Conservation (phyloP, 2,329 filamentous ascomycete genomes). For the Colletotrichum sp. region DNA sequence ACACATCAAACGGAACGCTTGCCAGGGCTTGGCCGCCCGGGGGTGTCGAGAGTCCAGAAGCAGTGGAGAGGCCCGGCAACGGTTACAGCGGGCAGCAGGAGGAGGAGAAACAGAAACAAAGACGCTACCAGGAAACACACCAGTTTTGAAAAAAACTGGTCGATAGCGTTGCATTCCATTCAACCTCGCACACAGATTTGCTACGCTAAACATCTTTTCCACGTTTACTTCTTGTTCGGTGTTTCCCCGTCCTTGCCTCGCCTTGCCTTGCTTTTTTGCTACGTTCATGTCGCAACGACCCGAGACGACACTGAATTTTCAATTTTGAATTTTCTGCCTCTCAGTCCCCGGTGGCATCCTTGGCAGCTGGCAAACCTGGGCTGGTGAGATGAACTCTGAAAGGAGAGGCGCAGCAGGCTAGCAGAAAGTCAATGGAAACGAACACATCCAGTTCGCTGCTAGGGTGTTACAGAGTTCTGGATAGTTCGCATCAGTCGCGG, state of each 20-base stretch:
- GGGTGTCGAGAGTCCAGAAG: not conserved
- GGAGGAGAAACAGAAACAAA: slow-evolving; percentile 18
- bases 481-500: slow-evolving; percentile 11
- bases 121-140: not conserved
- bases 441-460: slow-evolving; percentile 17
- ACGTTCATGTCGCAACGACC: not conserved
- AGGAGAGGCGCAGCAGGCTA: slow-evolving; percentile 4
- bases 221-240: not conserved
- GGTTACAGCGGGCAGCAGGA: not conserved
- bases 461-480: slow-evolving; percentile 15
- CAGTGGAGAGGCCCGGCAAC: not conserved
- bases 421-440: slow-evolving; percentile 11
- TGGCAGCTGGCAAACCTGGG: not conserved
- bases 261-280: not conserved
- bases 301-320: not conserved
- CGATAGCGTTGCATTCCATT: slow-evolving; percentile 5
- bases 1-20: not conserved
- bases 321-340: not conserved
- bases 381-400: slow-evolving; percentile 18
- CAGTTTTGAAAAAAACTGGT: not conserved
- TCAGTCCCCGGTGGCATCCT: not conserved
- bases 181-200: slow-evolving; percentile 3
- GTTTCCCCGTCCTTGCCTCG: not conserved
- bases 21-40: not conserved
- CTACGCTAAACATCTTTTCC: not conserved